These are phyloP conservation scores for Zygoascus hellenicus DNA, from an alignment of 1,139 yeast species.

Conservation along the genomic window DNA sequence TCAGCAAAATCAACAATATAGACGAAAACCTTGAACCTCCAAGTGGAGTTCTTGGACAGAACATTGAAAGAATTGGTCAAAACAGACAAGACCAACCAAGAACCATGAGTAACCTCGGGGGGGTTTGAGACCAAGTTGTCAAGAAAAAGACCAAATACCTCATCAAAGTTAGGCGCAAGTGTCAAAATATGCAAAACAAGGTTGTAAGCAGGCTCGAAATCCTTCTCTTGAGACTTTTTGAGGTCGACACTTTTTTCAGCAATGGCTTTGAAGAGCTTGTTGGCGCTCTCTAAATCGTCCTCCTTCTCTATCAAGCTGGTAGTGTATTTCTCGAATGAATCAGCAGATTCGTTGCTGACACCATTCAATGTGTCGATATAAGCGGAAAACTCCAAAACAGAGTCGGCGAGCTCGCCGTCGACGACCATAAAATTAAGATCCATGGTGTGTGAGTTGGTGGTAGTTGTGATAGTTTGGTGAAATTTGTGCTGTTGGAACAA, in stretches of 20 bases:
- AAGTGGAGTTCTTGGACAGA: constrained; percentile 30
- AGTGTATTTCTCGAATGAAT: constrained; percentile 22
- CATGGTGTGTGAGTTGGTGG: constrained; percentile 8
- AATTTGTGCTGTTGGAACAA: too few species aligned
- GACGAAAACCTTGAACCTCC: constrained; percentile 32
- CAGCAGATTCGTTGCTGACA: constrained; percentile 22
- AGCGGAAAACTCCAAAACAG: constrained; percentile 35
- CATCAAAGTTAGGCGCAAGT: constrained; percentile 32
- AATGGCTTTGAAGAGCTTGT: constrained; percentile 29
- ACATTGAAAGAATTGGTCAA: constrained; percentile 40
- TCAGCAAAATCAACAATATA: constrained; percentile 34
- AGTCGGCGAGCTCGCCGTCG: constrained; percentile 37
- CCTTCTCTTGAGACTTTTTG: constrained; percentile 34
- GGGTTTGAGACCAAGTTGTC: constrained; percentile 28
- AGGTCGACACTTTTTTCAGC: constrained; percentile 32
- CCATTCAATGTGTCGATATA: constrained; percentile 36
- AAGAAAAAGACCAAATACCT: constrained; percentile 31
- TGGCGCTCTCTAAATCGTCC: constrained; percentile 23
- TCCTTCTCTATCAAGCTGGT: constrained; percentile 26
- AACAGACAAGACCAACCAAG: constrained; percentile 33
- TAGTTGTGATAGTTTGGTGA: constrained; percentile 5
- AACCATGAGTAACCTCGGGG: constrained; percentile 28
- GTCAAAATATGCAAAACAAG: constrained; percentile 36
- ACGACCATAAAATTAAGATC: constrained; percentile 28
- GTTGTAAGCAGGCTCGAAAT: constrained; percentile 40